A percentile compares a stretch with the other conserved stretches of the same genome.
phyloP scores from a whole-genome alignment of 495 filamentous ascomycete genomes.

The Lasiosphaeria hispida region DNA sequence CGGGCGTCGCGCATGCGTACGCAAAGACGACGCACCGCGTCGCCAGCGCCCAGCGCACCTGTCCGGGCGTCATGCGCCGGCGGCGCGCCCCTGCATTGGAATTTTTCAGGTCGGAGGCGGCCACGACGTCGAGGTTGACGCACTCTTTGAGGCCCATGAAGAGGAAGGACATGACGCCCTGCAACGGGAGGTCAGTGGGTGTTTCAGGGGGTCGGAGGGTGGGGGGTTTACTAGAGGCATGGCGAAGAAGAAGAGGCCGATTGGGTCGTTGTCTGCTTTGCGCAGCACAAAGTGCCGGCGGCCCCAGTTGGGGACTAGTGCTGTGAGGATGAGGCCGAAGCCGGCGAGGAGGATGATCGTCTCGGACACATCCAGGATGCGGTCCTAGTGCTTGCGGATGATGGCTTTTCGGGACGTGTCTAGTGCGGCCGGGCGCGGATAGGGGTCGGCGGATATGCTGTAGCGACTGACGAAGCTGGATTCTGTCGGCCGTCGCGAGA shows the following conservation, averaged over 20 bases:
- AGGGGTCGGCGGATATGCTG: neutral
- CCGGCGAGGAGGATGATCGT: neutral
- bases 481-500: neutral
- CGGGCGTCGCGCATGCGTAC: neutral
- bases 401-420: neutral
- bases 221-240: neutral
- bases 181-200: neutral
- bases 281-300: neutral
- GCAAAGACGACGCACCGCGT: neutral
- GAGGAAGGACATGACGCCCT: slow-evolving; percentile 6
- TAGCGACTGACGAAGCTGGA: neutral
- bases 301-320: neutral
- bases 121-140: neutral
- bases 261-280: neutral
- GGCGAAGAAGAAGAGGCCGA: slow-evolving; percentile 2
- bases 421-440: neutral
- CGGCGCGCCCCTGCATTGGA: neutral
- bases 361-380: neutral
- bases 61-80: neutral
- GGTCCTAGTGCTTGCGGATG: neutral
- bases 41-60: neutral
- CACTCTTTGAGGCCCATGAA: slow-evolving; percentile 4
- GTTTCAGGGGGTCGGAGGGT: neutral
- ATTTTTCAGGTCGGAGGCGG: neutral
- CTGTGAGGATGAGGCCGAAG: neutral